Conservation (phyloP, 2,329 filamentous ascomycete genomes). For the Xylaria sp. region DNA sequence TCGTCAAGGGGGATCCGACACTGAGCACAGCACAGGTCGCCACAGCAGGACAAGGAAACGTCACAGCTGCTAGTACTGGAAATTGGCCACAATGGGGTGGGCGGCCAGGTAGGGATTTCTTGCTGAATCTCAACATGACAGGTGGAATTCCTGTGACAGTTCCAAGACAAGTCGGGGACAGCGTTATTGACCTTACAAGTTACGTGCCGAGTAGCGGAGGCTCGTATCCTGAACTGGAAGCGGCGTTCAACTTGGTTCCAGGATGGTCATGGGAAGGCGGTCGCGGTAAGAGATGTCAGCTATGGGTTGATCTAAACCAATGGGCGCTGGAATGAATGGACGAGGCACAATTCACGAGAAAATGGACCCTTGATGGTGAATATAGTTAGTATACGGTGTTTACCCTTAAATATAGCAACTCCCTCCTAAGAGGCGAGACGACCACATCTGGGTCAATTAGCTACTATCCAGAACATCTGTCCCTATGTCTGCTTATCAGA, state of each 20-base stretch:
- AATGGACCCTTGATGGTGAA: background rate
- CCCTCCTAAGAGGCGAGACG: background rate
- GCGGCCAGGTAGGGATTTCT: constrained; percentile 47
- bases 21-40: constrained; percentile 49
- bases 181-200: constrained; percentile 45
- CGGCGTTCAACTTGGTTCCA: constrained; percentile 52
- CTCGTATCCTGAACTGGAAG: constrained; percentile 41
- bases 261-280: constrained; percentile 60
- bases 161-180: constrained; percentile 32
- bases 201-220: constrained; percentile 34
- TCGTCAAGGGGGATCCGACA: constrained; percentile 54
- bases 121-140: constrained; percentile 60
- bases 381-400: background rate
- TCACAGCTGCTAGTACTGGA: constrained; percentile 44
- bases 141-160: constrained; percentile 49
- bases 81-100: constrained; percentile 52
- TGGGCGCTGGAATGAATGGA: constrained; percentile 32
- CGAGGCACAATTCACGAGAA: background rate
- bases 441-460: background rate
- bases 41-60: constrained; percentile 44
- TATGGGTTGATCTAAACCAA: constrained; percentile 52
- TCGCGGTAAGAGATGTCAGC: constrained; percentile 57
- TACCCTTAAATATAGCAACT: background rate
- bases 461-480: background rate
- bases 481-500: background rate